Conservation (phyloP, 371 early-diverging fungal genomes). For the Haplosporangium sp. region DNA sequence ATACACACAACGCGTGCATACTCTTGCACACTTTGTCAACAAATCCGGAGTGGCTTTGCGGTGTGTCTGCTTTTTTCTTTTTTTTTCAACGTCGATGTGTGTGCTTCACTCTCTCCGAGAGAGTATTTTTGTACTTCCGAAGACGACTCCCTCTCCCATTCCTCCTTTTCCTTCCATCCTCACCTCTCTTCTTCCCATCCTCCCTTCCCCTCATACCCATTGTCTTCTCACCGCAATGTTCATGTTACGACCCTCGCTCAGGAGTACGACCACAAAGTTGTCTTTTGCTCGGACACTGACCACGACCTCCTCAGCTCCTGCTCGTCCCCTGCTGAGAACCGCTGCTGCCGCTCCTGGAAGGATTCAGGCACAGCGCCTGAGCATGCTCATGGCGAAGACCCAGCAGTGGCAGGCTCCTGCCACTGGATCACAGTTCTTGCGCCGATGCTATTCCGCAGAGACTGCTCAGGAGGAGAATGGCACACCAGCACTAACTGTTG, state of each 20-base stretch:
- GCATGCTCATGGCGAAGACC: constrained; percentile 21
- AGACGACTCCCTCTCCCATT: background rate
- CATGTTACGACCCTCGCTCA: constrained; percentile 29
- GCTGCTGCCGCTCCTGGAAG: constrained; percentile 9
- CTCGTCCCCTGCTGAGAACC: constrained; percentile 23
- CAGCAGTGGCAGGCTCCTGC: constrained; percentile 16
- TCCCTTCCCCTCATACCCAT: constrained; percentile 7
- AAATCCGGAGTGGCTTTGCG: background rate
- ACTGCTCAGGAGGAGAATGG: constrained; percentile 28
- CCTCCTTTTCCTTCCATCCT: background rate
- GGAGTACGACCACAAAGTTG: constrained; percentile 17
- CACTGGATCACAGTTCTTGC: constrained; percentile 20
- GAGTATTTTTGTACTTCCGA: background rate
- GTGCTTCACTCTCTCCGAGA: background rate
- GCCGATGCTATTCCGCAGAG: constrained; percentile 28
- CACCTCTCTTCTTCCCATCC: background rate
- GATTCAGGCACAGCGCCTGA: constrained; percentile 32
- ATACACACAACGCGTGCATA: no score
- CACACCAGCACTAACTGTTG: constrained; percentile 32
- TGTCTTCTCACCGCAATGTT: constrained; percentile 33
- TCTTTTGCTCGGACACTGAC: constrained; percentile 15
- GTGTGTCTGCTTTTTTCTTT: background rate
- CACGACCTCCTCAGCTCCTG: constrained; percentile 5
- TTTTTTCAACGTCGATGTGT: background rate
- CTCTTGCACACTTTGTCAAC: no score